phyloP scores from a whole-genome alignment of 768 basidiomycete species.

The Rhodotorula babjevae region DNA sequence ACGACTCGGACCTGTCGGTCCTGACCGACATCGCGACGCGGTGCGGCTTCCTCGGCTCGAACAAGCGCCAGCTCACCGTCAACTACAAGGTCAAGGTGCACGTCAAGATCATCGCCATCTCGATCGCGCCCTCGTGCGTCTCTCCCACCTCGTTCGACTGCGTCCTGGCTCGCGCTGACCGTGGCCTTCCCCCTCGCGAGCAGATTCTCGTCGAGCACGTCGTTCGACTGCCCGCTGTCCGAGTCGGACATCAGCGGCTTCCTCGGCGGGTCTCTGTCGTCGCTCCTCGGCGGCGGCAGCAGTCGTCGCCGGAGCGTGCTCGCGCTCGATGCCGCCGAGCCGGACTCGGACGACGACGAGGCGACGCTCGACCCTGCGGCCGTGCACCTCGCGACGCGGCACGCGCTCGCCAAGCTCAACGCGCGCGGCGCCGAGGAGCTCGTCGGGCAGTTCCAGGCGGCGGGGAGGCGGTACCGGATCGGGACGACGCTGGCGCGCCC shows the following conservation, averaged over 20 bases:
- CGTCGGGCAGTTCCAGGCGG: conserved; percentile 5
- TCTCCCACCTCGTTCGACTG: not conserved
- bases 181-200: not conserved
- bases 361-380: not conserved
- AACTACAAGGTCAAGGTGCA: conserved; percentile 38
- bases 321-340: not conserved
- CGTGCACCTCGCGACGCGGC: not conserved
- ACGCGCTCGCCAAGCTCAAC: not conserved
- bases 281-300: not conserved
- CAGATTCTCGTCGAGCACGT: conserved; percentile 26
- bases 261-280: conserved; percentile 19
- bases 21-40: conserved; percentile 39
- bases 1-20: conserved; percentile 39
- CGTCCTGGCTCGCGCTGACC: not conserved
- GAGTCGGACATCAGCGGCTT: conserved; percentile 27
- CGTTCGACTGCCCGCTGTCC: conserved; percentile 35
- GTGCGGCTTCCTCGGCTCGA: conserved; percentile 40
- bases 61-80: conserved; percentile 24
- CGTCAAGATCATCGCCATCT: conserved; percentile 39
- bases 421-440: not conserved
- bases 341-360: not conserved
- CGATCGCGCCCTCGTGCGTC: conserved; percentile 30
- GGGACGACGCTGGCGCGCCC: conserved; percentile 7
- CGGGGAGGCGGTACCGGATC: not conserved
- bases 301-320: not conserved